A percentile compares a stretch with the other conserved stretches of the same genome.
Conservation (phyloP, 108 stramenopile species). For the Skeletonema costatum region DNA sequence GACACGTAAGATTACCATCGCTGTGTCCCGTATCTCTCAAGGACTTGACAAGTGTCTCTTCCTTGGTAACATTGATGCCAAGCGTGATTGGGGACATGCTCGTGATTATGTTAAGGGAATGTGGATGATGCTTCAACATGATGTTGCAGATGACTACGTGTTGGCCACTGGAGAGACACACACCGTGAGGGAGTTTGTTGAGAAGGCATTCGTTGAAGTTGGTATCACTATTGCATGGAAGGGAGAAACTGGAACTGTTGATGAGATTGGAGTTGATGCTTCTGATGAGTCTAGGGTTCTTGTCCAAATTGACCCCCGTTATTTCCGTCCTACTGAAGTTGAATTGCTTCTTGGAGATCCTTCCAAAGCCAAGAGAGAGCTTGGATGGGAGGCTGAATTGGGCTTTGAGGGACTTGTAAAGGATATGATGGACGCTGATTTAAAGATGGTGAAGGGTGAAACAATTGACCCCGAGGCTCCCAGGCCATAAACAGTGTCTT, state of each 20-base stretch:
- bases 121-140: constrained; percentile 99
- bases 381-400: constrained; percentile 91
- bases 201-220: constrained; percentile 88
- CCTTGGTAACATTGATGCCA: constrained; percentile 98
- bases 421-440: constrained; percentile 96
- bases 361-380: constrained; percentile 90
- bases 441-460: constrained; percentile 83
- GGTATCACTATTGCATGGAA: constrained; percentile 89
- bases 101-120: constrained; percentile 99
- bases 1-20: constrained; percentile 96
- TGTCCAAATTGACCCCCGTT: constrained; percentile 93
- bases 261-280: constrained; percentile 95
- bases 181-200: constrained; percentile 97
- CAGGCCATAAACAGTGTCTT: constrained; percentile 26
- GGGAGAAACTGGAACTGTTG: constrained; percentile 89
- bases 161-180: constrained; percentile 98
- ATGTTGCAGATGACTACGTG: constrained; percentile 96
- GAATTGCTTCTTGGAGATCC: constrained; percentile 96
- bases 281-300: constrained; percentile 81
- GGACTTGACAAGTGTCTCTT: constrained; percentile 90
- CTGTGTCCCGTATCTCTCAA: constrained; percentile 87
- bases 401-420: constrained; percentile 86
- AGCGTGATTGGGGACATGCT: constrained; percentile 99
- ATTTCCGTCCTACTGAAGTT: constrained; percentile 99
- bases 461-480: constrained; percentile 50